A percentile compares a stretch with the other conserved stretches of the same genome.
phyloP scores from a whole-genome alignment of 148 eudicot species.

The Amaranthus palmeri region DNA sequence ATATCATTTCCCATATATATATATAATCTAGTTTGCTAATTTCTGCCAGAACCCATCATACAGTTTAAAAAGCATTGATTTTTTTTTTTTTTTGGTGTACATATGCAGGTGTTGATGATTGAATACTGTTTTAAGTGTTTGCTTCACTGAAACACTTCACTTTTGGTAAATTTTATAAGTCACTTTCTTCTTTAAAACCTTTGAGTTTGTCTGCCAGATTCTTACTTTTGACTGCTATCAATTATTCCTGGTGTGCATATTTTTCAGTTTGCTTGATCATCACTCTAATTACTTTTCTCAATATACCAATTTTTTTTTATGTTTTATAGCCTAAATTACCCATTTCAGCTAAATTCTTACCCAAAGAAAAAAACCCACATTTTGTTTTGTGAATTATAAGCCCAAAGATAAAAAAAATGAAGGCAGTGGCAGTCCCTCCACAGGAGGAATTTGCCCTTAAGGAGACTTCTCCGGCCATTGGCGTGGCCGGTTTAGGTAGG shows the following conservation, averaged over 20 bases:
- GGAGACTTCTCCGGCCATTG: constrained; percentile 65
- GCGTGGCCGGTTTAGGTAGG: constrained; percentile 46
- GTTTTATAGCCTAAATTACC: background rate
- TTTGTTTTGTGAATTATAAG: background rate
- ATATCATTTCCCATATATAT: too few species aligned
- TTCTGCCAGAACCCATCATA: background rate
- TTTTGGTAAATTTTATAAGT: constrained; percentile 8
- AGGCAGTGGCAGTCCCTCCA: constrained; percentile 25
- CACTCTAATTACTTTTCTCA: background rate
- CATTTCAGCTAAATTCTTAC: background rate
- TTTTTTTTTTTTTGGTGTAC: constrained; percentile 9
- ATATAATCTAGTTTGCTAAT: background rate
- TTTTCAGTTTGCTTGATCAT: constrained; percentile 9
- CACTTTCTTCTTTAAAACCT: constrained; percentile 16
- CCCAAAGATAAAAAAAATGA: constrained; percentile 26
- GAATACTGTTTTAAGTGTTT: constrained; percentile 17
- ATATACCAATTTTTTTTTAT: constrained; percentile 10
- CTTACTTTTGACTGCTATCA: constrained; percentile 21
- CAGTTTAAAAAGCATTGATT: background rate
- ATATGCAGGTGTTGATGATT: constrained; percentile 22
- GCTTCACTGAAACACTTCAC: constrained; percentile 28
- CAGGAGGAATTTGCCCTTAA: constrained; percentile 58
- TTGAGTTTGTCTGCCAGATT: constrained; percentile 3
- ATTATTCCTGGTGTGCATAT: constrained; percentile 3
- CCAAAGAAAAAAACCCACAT: background rate